phyloP scores from a whole-genome alignment of 192 early-diverging fungal genomes.

The Coemansia sp. region DNA sequence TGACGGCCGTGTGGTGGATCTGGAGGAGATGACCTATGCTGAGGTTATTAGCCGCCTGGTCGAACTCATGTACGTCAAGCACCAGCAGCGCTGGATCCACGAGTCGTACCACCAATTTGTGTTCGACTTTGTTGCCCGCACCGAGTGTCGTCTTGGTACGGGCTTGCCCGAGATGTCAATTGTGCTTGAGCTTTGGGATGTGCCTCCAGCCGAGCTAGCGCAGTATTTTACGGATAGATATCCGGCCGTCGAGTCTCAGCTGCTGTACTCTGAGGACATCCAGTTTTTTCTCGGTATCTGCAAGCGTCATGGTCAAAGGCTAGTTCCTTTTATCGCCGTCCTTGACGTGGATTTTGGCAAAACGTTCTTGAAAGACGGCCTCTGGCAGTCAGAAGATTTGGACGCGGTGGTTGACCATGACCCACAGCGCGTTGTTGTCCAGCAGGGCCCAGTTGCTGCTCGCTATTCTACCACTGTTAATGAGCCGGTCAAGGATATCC shows the following conservation, averaged over 20 bases:
- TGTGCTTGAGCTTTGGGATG: not conserved
- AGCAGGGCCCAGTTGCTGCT: slow-evolving; percentile 86
- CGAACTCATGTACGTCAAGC: slow-evolving; percentile 79
- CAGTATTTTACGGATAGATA: slow-evolving; percentile 10
- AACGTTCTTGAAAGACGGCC: slow-evolving; percentile 89
- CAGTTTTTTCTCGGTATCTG: slow-evolving; percentile 49
- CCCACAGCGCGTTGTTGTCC: slow-evolving; percentile 76
- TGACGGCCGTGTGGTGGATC: slow-evolving; percentile 70
- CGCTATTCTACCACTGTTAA: slow-evolving; percentile 70
- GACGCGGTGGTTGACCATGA: slow-evolving; percentile 83
- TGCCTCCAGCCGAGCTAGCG: slow-evolving; percentile 32
- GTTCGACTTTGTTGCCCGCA: slow-evolving; percentile 79
- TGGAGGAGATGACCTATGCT: slow-evolving; percentile 93
- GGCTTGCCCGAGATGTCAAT: not conserved
- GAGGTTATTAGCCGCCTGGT: slow-evolving; percentile 83
- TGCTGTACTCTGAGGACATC: slow-evolving; percentile 42
- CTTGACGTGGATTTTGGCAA: slow-evolving; percentile 87
- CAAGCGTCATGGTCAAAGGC: slow-evolving; percentile 66
- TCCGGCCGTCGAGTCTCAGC: slow-evolving; percentile 26
- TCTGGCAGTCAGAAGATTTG: slow-evolving; percentile 91
- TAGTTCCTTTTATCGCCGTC: slow-evolving; percentile 88
- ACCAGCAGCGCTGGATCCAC: slow-evolving; percentile 83
- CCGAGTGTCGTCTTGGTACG: slow-evolving; percentile 68
- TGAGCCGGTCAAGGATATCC: slow-evolving; percentile 85
- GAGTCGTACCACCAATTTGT: slow-evolving; percentile 67